These are phyloP conservation scores for Trichoderma endophyticum DNA, from an alignment of 2,329 filamentous ascomycete genomes.

Conservation along the genomic window DNA sequence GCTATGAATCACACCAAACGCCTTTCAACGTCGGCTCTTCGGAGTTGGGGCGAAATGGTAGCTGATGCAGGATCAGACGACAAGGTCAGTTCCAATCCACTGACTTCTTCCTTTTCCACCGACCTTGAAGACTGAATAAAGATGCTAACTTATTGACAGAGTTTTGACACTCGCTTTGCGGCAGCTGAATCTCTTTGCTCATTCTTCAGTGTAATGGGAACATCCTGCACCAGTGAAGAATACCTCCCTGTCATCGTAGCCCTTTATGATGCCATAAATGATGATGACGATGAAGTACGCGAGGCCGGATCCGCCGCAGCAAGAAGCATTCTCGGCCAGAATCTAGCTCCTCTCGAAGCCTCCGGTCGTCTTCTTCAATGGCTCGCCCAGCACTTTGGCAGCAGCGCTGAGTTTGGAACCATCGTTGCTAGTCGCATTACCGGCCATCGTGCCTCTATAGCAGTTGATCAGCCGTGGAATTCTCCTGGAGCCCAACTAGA, in stretches of 20 bases:
- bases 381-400: slow-evolving; percentile 39
- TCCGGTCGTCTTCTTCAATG: slow-evolving; percentile 44
- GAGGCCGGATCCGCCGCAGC: slow-evolving; percentile 56
- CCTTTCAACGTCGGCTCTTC: slow-evolving; percentile 24
- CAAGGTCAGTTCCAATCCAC: slow-evolving; percentile 36
- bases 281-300: slow-evolving; percentile 89
- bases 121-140: neutral
- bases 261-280: slow-evolving; percentile 74
- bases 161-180: slow-evolving; percentile 63
- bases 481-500: slow-evolving; percentile 40
- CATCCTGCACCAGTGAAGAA: slow-evolving; percentile 27
- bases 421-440: slow-evolving; percentile 44
- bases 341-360: slow-evolving; percentile 48
- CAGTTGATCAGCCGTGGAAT: slow-evolving; percentile 20
- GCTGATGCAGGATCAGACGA: slow-evolving; percentile 46
- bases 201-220: slow-evolving; percentile 39
- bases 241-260: slow-evolving; percentile 59
- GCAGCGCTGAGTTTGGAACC: slow-evolving; percentile 35
- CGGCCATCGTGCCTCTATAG: slow-evolving; percentile 19
- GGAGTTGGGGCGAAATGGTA: slow-evolving; percentile 50
- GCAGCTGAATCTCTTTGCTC: slow-evolving; percentile 54
- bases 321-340: slow-evolving; percentile 42
- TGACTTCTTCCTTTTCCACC: neutral
- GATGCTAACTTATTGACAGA: slow-evolving; percentile 35
- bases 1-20: slow-evolving; percentile 28